Evolutionary conservation across 2,329 filamentous ascomycete species (phyloP), one percentile per base, ranked within the genome.

Genomic region (Sporothrix schenckii): DNA sequence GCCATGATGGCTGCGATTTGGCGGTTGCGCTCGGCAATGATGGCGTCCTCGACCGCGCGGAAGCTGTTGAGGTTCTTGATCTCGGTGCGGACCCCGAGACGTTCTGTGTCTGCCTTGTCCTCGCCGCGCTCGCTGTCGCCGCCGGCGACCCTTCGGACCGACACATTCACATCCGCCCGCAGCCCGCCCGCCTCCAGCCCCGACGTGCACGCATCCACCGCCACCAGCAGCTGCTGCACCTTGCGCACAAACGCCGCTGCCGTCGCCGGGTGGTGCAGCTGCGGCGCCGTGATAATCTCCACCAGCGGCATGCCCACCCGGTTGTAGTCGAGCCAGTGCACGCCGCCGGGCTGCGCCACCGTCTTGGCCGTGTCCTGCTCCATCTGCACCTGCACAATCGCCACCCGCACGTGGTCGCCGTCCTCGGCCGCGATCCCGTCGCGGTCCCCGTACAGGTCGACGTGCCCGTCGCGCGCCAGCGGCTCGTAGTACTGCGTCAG

Each of bases 281-380:
- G 88, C 0, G 95, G 95, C 61, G 92, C 84, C 0, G 94, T 97
- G 75, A 99, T 98, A 75, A 99, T 95, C 80, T 99, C 95, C 73
- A 99, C 91, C 61, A 99, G 84, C 4, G 95, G 94, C 68, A 94
- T 87, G 2, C 94, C 95, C 3, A 95, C 93, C 39, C 95, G 91
- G 78, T 98, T 98, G 81, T 97, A 94, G 78, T 99, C 95, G 34
- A 99, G 85, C 78, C 96, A 89, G 74, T 94, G 89, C 5, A 87
- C 87, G 14, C 87, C 89, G 14, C 87, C 88, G 1, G 91, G 88
- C 75, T 94, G 90, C 39, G 92, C 89, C 52, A 94, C 86, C 0
- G 94, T 97, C 80, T 98, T 98, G 74, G 94, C 95, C 0, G 95
- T 98, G 79, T 99, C 95, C 80, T 99, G 95, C 81, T 99, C 95